Conservation (phyloP, 768 basidiomycete species). For the Agaricus blazei region DNA sequence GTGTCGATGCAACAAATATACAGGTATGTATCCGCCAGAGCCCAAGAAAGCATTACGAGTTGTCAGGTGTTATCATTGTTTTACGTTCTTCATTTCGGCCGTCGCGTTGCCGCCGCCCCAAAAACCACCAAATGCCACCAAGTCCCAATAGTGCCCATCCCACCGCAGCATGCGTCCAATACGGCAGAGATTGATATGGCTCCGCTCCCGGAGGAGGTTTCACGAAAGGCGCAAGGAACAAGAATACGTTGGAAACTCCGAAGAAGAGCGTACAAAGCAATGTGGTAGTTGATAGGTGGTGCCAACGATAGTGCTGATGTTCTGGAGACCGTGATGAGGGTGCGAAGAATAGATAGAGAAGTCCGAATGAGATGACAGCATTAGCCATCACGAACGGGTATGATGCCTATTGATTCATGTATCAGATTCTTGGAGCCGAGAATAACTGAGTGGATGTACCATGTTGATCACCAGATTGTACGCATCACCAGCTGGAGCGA, state of each 20-base stretch:
- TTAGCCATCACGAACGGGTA: conserved; percentile 44
- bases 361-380: conserved; percentile 39
- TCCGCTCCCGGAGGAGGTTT: conserved; percentile 43
- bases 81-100: too few species aligned
- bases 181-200: conserved; percentile 49
- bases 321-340: not conserved
- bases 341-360: conserved; percentile 27
- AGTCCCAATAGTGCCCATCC: conserved; percentile 35
- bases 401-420: conserved; percentile 18
- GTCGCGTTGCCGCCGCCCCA: not conserved
- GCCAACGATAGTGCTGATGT: not conserved
- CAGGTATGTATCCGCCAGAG: too few species aligned
- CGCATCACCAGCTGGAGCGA: conserved; percentile 52
- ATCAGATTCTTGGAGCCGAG: too few species aligned
- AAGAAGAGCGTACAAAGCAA: conserved; percentile 33
- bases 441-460: conserved; percentile 29
- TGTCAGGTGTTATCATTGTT: too few species aligned
- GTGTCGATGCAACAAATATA: too few species aligned
- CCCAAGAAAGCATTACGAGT: too few species aligned
- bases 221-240: conserved; percentile 48
- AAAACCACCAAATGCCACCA: conserved; percentile 31
- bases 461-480: conserved; percentile 52
- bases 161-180: conserved; percentile 43
- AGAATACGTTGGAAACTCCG: conserved; percentile 55
- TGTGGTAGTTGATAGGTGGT: not conserved